A percentile compares a stretch with the other conserved stretches of the same genome.
Conservation (phyloP, 2,329 filamentous ascomycete species). For the Zasmidium cellare region DNA sequence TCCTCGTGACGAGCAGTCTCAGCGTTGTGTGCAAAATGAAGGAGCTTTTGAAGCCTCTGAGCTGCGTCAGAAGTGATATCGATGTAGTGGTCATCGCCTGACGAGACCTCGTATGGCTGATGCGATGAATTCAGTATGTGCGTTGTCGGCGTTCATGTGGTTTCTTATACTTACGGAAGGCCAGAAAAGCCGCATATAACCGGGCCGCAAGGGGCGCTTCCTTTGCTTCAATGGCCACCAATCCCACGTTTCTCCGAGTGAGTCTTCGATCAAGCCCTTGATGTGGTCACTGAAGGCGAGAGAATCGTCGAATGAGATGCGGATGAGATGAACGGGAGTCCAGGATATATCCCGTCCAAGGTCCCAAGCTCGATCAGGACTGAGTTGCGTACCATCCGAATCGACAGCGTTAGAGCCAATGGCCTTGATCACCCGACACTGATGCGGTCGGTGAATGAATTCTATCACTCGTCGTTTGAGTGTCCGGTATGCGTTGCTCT, state of each 20-base stretch:
- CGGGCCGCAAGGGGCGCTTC: background rate
- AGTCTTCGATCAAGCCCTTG: conserved; percentile 1
- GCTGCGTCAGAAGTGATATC: too few species aligned
- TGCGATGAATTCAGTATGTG: background rate
- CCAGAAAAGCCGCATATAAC: background rate
- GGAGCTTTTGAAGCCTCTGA: too few species aligned
- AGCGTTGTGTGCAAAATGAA: too few species aligned
- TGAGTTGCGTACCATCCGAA: background rate
- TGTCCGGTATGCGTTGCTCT: too few species aligned
- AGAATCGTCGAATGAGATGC: background rate
- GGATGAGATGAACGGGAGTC: background rate
- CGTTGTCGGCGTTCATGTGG: background rate
- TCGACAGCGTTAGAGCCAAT: background rate
- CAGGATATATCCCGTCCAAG: conserved; percentile 1
- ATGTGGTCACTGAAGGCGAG: background rate
- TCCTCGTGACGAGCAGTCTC: too few species aligned
- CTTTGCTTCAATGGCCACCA: conserved; percentile 5
- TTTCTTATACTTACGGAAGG: background rate
- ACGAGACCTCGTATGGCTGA: background rate
- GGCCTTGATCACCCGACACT: too few species aligned
- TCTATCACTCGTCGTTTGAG: too few species aligned
- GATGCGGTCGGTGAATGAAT: too few species aligned
- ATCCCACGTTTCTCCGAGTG: conserved; percentile 1
- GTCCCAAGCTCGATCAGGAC: background rate
- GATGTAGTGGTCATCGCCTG: too few species aligned